phyloP scores from a whole-genome alignment of 139 green algal genomes.

The Zygnema cylindricum region DNA sequence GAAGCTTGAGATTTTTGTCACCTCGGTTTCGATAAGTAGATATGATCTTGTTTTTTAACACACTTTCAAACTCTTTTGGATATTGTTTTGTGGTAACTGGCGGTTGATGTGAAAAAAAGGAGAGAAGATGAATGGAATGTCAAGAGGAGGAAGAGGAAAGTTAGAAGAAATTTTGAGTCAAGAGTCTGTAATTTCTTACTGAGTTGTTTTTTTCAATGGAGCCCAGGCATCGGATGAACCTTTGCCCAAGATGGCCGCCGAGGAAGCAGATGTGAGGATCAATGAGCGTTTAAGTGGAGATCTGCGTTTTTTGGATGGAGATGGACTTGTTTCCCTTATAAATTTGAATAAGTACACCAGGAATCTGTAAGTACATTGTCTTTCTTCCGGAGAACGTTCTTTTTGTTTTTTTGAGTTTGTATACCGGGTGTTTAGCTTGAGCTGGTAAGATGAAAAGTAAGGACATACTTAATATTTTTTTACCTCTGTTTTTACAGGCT shows the following conservation, averaged over 20 bases:
- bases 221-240: slow-evolving; percentile 41
- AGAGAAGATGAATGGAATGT: too few species aligned
- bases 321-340: slow-evolving; percentile 13
- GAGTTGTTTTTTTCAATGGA: background rate
- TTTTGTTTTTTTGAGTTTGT: background rate
- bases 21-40: too few species aligned
- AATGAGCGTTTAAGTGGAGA: slow-evolving; percentile 34
- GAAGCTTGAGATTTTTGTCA: too few species aligned
- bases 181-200: background rate
- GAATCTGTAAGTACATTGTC: slow-evolving; percentile 7
- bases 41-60: too few species aligned
- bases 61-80: too few species aligned
- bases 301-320: slow-evolving; percentile 44
- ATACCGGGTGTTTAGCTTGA: background rate
- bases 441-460: too few species aligned
- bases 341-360: slow-evolving; percentile 40
- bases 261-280: slow-evolving; percentile 23
- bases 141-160: too few species aligned
- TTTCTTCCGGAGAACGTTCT: background rate
- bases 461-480: background rate
- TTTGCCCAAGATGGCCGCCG: slow-evolving; percentile 1
- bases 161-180: too few species aligned
- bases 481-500: slow-evolving; percentile 18
- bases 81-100: too few species aligned
- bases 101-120: too few species aligned